Base-by-base conservation (phyloP, 805 yeast genomes). In the Ogataea methylovora region DNA sequence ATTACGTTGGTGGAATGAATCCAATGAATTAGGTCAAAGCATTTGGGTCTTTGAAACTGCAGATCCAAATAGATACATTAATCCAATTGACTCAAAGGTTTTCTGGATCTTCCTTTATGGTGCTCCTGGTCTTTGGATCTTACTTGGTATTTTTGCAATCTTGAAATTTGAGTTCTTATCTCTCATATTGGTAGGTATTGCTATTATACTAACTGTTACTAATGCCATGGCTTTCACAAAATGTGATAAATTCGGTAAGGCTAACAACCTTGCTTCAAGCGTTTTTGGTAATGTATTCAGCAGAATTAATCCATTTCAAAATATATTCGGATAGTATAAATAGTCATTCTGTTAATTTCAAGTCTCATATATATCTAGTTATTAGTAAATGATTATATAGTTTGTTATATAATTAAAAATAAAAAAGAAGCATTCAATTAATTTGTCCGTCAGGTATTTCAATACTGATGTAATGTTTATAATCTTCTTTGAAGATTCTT, bases 1-100 rank as follows among this genome's bases (percentile, higher is more conserved):
- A 0, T 67, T 92, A 43, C 70, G 94, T 43, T 90, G 98, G 98
- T 90, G 97, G 96, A 92, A 90, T 54, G 97, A 90, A 53, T 69
- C 87, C 0, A 65, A 71, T 20, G 65, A 62, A 14, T 55, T 69
- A 8, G 85, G 85, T 2, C 78, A 79, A 44, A 76, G 80, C 35
- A 69, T 78, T 10, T 85, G 94, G 94, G 94, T 86, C 15, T 85
- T 85, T 50, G 95, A 85, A 54, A 76, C 86, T 2, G 88, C 92
- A 4, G 84, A 84, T 49, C 82, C 84, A 7, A 60, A 63, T 29
- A 62, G 82, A 38, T 65, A 68, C 44, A 83, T 90, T 49, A 90
- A 90, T 51, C 95, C 95, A 21, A 84, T 92, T 32, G 97, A 90
- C 53, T 81, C 95, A 8, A 83, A 79, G 50, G 73, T 84, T 37